Conservation (phyloP, 1,139 yeast species). For the Kurtzmaniella natalensis region DNA sequence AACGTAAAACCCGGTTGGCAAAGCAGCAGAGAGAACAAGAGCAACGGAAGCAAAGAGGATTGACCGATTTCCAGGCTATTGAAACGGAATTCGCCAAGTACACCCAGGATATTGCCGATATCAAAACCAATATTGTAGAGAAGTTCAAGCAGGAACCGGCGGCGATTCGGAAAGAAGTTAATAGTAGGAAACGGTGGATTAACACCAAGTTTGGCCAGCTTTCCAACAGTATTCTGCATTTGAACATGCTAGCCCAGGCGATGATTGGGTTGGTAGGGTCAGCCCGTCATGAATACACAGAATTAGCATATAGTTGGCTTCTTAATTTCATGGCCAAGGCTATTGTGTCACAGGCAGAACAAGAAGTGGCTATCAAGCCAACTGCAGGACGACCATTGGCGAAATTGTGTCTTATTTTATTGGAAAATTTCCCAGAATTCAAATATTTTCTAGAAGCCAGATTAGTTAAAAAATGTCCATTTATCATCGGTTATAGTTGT, state of each 20-base stretch:
- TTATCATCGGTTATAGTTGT: constrained; percentile 76
- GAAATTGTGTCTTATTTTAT: constrained; percentile 51
- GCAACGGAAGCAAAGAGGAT: constrained; percentile 8
- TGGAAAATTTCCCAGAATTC: constrained; percentile 60
- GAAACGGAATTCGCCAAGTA: constrained; percentile 48
- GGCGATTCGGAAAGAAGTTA: constrained; percentile 35
- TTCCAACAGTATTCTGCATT: constrained; percentile 64
- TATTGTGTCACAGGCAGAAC: constrained; percentile 84
- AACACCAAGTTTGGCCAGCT: constrained; percentile 91
- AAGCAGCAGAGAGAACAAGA: constrained; percentile 11
- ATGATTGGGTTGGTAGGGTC: constrained; percentile 45
- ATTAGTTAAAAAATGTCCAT: constrained; percentile 87
- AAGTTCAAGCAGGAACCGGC: constrained; percentile 41
- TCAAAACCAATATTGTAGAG: constrained; percentile 54
- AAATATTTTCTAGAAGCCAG: constrained; percentile 70
- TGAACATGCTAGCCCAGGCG: constrained; percentile 47
- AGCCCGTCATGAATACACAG: constrained; percentile 32
- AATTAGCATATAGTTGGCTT: constrained; percentile 63
- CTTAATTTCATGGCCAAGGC: constrained; percentile 82
- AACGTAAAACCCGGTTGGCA: constrained; percentile 9
- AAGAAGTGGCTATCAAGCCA: constrained; percentile 81
- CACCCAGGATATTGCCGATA: constrained; percentile 51
- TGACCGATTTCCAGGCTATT: constrained; percentile 37
- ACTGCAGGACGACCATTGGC: constrained; percentile 81
- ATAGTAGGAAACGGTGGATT: constrained; percentile 58